Conservation (phyloP, 805 yeast genomes). For the Ogataea pilisensis region DNA sequence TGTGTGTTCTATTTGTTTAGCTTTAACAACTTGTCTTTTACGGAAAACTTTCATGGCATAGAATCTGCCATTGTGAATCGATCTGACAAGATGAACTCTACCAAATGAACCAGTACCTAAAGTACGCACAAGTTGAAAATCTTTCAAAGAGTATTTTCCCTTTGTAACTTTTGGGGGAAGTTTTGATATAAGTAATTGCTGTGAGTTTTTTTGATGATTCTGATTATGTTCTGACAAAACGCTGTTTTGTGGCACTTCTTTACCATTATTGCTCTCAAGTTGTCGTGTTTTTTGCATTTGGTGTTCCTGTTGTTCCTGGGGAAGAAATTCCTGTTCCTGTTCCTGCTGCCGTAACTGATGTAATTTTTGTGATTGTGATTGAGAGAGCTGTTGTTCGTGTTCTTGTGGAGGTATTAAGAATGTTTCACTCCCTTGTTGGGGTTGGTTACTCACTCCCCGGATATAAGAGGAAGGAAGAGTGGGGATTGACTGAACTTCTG, state of each 20-base stretch:
- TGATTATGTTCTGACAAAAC: too few species aligned
- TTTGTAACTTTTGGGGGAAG: slow-evolving; percentile 36
- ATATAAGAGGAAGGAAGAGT: neutral
- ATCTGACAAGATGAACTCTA: slow-evolving; percentile 53
- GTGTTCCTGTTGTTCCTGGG: neutral
- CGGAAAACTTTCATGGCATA: slow-evolving; percentile 58
- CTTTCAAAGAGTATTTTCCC: slow-evolving; percentile 52
- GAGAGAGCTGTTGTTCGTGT: neutral
- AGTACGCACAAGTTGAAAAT: slow-evolving; percentile 54
- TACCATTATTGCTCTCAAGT: neutral
- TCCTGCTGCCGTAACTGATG: neutral
- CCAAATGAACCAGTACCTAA: slow-evolving; percentile 63
- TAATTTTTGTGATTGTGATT: too few species aligned
- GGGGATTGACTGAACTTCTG: neutral
- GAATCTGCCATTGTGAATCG: slow-evolving; percentile 55
- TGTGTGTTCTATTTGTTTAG: slow-evolving; percentile 64
- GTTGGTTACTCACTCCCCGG: neutral
- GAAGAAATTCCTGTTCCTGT: neutral
- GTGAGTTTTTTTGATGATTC: neutral
- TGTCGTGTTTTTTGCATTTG: neutral
- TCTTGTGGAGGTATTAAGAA: neutral
- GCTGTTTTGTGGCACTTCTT: neutral
- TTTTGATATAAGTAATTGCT: slow-evolving; percentile 2
- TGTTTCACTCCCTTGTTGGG: neutral
- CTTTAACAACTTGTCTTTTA: slow-evolving; percentile 53